Evolutionary conservation across 805 yeast species (phyloP), one percentile per base, ranked within the genome.

Genomic region (Diddensiella transvaalensis): DNA sequence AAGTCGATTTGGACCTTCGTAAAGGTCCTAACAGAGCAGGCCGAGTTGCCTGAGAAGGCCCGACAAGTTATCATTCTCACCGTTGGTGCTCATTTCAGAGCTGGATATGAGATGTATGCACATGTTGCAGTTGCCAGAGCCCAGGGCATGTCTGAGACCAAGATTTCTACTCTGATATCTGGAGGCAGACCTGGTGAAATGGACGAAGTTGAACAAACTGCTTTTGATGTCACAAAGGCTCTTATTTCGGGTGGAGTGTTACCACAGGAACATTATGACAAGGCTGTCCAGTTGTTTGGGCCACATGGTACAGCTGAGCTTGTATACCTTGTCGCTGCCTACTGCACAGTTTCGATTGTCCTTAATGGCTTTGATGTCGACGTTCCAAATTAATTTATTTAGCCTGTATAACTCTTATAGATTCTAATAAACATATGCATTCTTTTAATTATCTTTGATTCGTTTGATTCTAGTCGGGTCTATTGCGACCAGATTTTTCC

Each of bases 321-420:
- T 13, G n/a, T 38, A 21, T 38, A 38, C 23, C 42, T 38, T 38
- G 24, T 38, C 10, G 42, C 24, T 5, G 18, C 23, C 19, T 38
- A 38, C n/a, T 38, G 42, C 42, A 4, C 19, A 5, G 42, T 38
- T 4, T 38, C 42, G 6, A 38, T 38, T 8, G 22, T 22, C 6
- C 42, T 38, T 5, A 38, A 38, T 38, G 42, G 42, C 19, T 38
- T 38, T 26, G 44, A 43, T 19, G 32, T 26, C 32, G 32, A 26
- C 13, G 32, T 26, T 8, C 32, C 32, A 26, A 26, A 26, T 26
- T 26, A 26, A 26, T 26, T 8, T 26, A 8, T 26, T 8, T 26
- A 26, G 32, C 13, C 32, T 26, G 13, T 26, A 26, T n/a, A n/a
- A n/a, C n/a, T n/a, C n/a, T n/a, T n/a, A n/a, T n/a, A n/a, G n/a